Evolutionary conservation across 345 rosid species (phyloP).

Genomic region (Pistacia integerrima): DNA sequence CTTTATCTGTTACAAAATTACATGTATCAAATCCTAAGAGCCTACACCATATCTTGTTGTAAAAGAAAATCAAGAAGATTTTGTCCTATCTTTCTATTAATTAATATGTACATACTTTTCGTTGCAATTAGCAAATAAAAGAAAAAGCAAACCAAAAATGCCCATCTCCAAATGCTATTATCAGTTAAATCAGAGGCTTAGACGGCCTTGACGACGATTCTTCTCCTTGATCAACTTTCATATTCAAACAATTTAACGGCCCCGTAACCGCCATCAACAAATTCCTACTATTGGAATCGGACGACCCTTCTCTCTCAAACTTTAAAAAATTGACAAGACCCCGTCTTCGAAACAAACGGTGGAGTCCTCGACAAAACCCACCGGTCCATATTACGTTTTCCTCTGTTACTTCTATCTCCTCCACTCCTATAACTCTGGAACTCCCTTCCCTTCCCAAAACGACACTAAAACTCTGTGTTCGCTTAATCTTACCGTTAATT

Average conservation of each 20-base stretch:
- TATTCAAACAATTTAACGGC: conserved; percentile 26
- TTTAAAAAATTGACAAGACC: conserved; percentile 21
- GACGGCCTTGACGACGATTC: background rate
- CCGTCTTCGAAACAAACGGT: conserved; percentile 26
- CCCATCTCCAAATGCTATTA: too few species aligned
- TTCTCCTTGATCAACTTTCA: background rate
- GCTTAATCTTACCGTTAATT: conserved; percentile 33
- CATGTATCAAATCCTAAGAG: too few species aligned
- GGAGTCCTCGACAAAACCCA: conserved; percentile 13
- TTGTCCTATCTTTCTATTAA: too few species aligned
- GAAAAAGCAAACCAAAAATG: too few species aligned
- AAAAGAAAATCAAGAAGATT: too few species aligned
- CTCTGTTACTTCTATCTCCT: conserved; percentile 30
- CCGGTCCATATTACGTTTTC: conserved; percentile 20
- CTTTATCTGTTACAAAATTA: too few species aligned
- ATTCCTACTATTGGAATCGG: background rate
- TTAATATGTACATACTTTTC: too few species aligned
- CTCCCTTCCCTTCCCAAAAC: conserved; percentile 33
- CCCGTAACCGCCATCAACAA: conserved; percentile 22
- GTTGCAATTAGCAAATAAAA: too few species aligned
- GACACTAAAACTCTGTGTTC: conserved; percentile 44
- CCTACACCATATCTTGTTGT: too few species aligned
- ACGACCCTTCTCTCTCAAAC: conserved; percentile 20
- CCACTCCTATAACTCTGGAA: conserved; percentile 1
- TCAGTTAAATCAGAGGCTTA: background rate